Percentiles rank a stretch among this genome's conserved stretches.
These are phyloP conservation scores for Hondaea fermentalgiana DNA, from an alignment of 108 stramenopile species.

Conservation along the genomic window DNA sequence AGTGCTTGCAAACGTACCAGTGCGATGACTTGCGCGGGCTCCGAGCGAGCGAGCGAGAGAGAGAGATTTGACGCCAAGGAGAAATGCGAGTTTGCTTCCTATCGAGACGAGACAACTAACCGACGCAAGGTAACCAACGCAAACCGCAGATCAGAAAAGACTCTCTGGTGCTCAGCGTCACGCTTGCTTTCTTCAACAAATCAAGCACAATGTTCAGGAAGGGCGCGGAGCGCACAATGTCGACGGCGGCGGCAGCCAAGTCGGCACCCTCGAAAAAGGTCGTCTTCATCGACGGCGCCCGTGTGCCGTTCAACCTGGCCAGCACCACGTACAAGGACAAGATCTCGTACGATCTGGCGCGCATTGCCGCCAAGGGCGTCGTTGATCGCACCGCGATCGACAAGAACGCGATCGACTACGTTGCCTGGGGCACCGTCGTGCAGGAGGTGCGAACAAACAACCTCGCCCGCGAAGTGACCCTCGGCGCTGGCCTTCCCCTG, in stretches of 20 bases:
- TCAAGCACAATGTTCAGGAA: not conserved
- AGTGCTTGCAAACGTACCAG: no score
- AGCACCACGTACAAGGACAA: constrained; percentile 83
- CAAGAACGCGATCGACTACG: constrained; percentile 76
- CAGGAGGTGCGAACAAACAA: constrained; percentile 78
- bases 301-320: constrained; percentile 81
- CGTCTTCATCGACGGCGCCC: constrained; percentile 84
- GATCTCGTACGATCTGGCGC: constrained; percentile 88
- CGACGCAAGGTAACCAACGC: no score
- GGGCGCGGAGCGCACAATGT: not conserved
- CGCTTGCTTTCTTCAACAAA: no score
- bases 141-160: no score
- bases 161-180: no score
- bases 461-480: constrained; percentile 80
- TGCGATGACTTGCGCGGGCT: no score
- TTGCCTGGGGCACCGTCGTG: constrained; percentile 85
- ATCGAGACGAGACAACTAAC: no score
- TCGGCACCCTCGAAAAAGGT: constrained; percentile 46
- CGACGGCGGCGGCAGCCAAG: constrained; percentile 4
- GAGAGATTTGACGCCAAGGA: no score
- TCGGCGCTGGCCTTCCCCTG: constrained; percentile 87
- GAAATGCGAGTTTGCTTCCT: no score
- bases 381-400: constrained; percentile 83
- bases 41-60: no score
- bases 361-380: constrained; percentile 79